Conservation (phyloP, 2,329 filamentous ascomycete genomes). For the Colletotrichum sp. region DNA sequence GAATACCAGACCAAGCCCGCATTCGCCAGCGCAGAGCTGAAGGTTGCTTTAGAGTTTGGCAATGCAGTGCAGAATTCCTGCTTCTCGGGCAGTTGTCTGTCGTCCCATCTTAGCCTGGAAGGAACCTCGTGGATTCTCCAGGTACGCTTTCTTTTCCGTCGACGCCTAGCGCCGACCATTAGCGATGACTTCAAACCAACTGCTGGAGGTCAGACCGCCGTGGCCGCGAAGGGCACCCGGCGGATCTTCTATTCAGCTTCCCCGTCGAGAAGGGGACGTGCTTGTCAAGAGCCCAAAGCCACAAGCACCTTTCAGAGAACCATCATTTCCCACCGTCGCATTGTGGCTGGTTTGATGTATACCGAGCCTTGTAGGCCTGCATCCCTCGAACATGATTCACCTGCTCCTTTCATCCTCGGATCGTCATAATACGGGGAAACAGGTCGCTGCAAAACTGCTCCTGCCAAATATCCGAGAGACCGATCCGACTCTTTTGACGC, state of each 20-base stretch:
- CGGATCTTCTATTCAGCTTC: background rate
- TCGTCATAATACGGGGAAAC: background rate
- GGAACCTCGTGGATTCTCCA: slow-evolving; percentile 9
- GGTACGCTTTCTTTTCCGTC: slow-evolving; percentile 17
- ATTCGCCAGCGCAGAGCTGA: background rate
- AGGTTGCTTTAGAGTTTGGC: slow-evolving; percentile 19
- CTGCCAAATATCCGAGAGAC: background rate
- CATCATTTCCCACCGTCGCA: background rate
- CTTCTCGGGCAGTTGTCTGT: background rate
- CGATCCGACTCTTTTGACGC: background rate
- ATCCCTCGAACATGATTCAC: background rate
- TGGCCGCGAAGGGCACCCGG: background rate
- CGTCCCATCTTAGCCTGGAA: slow-evolving; percentile 6
- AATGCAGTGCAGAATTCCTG: background rate
- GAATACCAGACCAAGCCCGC: background rate
- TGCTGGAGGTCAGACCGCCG: background rate
- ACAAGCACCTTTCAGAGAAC: background rate
- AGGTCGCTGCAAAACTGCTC: background rate
- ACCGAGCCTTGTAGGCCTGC: background rate
- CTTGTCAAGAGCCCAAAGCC: background rate
- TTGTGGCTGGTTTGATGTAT: background rate
- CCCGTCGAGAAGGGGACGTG: background rate
- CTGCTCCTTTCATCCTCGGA: background rate
- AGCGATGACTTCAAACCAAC: background rate
- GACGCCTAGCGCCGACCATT: background rate